phyloP scores from a whole-genome alignment of 2,329 filamentous ascomycete genomes.

The Aspergillus fijiensis region DNA sequence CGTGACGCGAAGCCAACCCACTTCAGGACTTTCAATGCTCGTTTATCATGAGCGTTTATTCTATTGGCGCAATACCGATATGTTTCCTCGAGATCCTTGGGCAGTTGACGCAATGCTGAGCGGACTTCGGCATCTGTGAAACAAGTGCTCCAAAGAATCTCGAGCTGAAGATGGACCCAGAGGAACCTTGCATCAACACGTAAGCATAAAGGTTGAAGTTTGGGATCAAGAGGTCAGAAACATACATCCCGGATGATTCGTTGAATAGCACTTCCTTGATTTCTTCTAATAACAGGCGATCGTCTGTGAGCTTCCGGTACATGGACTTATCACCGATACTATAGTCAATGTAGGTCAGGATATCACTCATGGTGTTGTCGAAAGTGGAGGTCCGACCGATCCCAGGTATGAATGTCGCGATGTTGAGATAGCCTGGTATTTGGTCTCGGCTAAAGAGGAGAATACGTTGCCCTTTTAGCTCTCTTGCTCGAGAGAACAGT shows the following conservation, averaged over 20 bases:
- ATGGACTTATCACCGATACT: constrained; percentile 21
- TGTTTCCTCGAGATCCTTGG: constrained; percentile 3
- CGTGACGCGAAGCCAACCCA: background rate
- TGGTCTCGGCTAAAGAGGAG: constrained; percentile 23
- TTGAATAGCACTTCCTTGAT: background rate
- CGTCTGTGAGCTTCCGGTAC: constrained; percentile 18
- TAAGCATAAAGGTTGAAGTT: background rate
- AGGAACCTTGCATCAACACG: background rate
- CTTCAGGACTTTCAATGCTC: background rate
- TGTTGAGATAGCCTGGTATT: constrained; percentile 19
- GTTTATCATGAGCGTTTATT: background rate
- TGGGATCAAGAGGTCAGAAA: background rate
- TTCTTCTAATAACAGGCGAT: constrained; percentile 6
- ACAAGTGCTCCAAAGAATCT: constrained; percentile 1
- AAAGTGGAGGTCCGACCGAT: constrained; percentile 21
- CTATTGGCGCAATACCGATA: background rate
- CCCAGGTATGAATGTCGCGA: constrained; percentile 16
- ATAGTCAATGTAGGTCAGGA: constrained; percentile 18
- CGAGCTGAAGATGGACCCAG: constrained; percentile 3
- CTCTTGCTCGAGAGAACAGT: background rate
- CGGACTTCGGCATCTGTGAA: background rate
- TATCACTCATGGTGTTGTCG: constrained; percentile 19
- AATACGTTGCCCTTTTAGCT: constrained; percentile 9
- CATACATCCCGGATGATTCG: constrained; percentile 5
- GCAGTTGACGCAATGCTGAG: background rate